phyloP scores from a whole-genome alignment of 495 filamentous ascomycete species.

The Choiromyces venosus region DNA sequence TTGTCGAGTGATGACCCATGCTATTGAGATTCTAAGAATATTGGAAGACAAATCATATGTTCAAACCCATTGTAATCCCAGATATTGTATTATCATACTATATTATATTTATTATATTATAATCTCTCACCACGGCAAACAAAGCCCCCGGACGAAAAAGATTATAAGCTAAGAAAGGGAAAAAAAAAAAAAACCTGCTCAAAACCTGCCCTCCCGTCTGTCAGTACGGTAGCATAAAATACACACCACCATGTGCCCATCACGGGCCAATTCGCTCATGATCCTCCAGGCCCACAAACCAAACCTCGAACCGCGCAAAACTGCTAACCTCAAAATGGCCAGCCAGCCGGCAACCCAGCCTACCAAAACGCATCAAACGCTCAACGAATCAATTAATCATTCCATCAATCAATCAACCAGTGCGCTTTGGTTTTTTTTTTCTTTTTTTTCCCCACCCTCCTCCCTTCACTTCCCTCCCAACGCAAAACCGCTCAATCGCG shows the following conservation, averaged over 20 bases:
- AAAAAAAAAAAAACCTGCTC: not conserved
- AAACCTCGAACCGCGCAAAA: not conserved
- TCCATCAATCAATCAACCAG: not conserved
- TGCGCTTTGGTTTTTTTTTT: not conserved
- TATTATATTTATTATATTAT: not conserved
- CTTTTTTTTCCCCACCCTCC: not conserved
- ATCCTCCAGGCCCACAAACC: not conserved
- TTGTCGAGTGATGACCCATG: not conserved
- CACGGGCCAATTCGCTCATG: not conserved
- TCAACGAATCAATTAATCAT: not conserved
- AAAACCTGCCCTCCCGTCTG: not conserved
- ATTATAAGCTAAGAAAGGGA: not conserved
- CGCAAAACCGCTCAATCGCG: not conserved
- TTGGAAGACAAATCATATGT: not conserved
- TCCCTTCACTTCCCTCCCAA: too few relatives aligned
- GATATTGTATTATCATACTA: not conserved
- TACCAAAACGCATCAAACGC: not conserved
- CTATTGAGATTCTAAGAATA: not conserved
- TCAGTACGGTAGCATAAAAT: not conserved
- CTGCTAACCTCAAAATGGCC: not conserved
- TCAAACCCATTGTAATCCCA: not conserved
- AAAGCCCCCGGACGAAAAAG: not conserved
- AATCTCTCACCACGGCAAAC: not conserved
- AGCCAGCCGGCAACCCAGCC: not conserved
- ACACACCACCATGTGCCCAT: not conserved